These are phyloP conservation scores for Blastomyces gilchristii DNA, from an alignment of 2,329 filamentous ascomycete species.

Conservation along the genomic window DNA sequence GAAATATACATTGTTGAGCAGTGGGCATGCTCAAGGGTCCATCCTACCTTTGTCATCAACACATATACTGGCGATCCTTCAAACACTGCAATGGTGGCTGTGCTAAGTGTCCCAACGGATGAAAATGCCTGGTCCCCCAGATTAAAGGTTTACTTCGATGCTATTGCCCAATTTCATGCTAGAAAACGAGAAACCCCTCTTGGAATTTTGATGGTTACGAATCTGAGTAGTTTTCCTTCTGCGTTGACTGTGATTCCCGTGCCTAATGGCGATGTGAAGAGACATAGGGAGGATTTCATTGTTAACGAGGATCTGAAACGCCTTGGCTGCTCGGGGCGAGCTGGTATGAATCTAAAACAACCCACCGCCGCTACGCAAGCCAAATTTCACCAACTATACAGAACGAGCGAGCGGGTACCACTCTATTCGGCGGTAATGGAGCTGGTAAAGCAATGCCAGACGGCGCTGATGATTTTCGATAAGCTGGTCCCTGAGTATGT, in stretches of 20 bases:
- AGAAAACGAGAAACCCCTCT: slow-evolving; percentile 69
- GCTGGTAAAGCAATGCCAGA: slow-evolving; percentile 82
- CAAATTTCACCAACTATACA: slow-evolving; percentile 87
- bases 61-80: slow-evolving; percentile 83
- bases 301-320: slow-evolving; percentile 92
- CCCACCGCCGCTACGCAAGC: slow-evolving; percentile 74
- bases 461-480: slow-evolving; percentile 76
- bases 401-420: slow-evolving; percentile 70
- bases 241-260: slow-evolving; percentile 85
- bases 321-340: slow-evolving; percentile 79
- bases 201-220: slow-evolving; percentile 86
- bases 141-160: slow-evolving; percentile 73
- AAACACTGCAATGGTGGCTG: slow-evolving; percentile 66
- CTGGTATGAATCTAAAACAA: slow-evolving; percentile 67
- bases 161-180: slow-evolving; percentile 75
- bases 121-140: slow-evolving; percentile 69
- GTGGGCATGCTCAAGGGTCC: slow-evolving; percentile 86
- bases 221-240: slow-evolving; percentile 83
- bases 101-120: slow-evolving; percentile 72
- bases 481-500: slow-evolving; percentile 81
- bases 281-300: slow-evolving; percentile 73
- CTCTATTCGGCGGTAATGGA: slow-evolving; percentile 73
- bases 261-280: slow-evolving; percentile 72
- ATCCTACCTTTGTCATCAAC: slow-evolving; percentile 83
- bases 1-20: slow-evolving; percentile 93